Evolutionary conservation across 179 eudicot genomes (phyloP).

Genomic region (Sideroxylon spinosum): DNA sequence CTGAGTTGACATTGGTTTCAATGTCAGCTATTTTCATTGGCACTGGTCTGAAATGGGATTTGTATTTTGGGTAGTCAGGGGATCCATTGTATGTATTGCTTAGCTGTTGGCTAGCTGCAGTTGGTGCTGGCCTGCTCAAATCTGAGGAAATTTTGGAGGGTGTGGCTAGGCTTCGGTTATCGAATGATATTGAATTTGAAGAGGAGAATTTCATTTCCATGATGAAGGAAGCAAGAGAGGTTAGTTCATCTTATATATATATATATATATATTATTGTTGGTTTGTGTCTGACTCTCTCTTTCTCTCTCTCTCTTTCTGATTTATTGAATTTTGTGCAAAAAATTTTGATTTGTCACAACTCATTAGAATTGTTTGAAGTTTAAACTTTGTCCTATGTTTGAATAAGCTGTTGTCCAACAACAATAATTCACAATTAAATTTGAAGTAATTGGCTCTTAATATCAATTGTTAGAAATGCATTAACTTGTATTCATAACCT

Average conservation of each 20-base stretch:
- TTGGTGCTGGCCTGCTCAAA: conserved; percentile 92
- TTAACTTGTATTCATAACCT: too few relatives aligned
- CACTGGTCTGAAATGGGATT: background rate
- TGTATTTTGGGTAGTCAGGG: conserved; percentile 42
- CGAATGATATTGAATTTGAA: conserved; percentile 83
- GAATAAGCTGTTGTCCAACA: too few relatives aligned
- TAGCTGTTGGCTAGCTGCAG: conserved; percentile 94
- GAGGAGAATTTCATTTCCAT: conserved; percentile 76
- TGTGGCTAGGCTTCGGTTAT: conserved; percentile 71
- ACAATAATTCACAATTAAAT: too few relatives aligned
- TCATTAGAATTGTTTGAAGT: too few relatives aligned
- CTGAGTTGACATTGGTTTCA: too few relatives aligned
- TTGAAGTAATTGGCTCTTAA: too few relatives aligned
- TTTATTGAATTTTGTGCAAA: too few relatives aligned
- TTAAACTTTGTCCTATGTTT: too few relatives aligned
- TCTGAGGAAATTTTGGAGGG: conserved; percentile 96
- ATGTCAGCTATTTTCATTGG: background rate
- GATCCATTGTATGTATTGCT: conserved; percentile 72
- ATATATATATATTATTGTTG: background rate
- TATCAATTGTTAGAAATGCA: too few relatives aligned
- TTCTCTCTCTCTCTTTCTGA: too few relatives aligned
- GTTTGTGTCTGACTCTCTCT: background rate
- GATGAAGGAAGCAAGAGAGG: conserved; percentile 88
- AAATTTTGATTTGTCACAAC: too few relatives aligned
- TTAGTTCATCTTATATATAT: conserved; percentile 24